phyloP scores from a whole-genome alignment of 306 rosid genomes.

The Trifolium subterraneum region DNA sequence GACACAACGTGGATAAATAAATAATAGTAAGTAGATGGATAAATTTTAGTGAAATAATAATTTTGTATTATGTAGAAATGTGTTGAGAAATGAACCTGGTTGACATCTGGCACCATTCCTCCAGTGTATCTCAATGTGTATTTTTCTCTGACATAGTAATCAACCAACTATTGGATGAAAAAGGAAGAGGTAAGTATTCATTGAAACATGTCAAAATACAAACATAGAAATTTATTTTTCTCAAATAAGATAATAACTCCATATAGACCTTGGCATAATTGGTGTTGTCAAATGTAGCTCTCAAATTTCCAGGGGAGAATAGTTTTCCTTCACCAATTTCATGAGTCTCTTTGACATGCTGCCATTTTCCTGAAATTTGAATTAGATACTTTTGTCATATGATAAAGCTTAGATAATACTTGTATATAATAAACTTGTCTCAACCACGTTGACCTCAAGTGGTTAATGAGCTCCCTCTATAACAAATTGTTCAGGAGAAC shows the following conservation, averaged over 20 bases:
- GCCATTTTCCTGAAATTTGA: constrained; percentile 85
- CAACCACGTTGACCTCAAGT: too few relatives aligned
- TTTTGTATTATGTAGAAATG: constrained; percentile 20
- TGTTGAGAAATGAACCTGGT: constrained; percentile 70
- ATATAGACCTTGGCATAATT: constrained; percentile 74
- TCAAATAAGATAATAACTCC: constrained; percentile 9
- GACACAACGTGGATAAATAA: not conserved
- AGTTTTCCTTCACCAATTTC: constrained; percentile 94
- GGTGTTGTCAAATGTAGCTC: constrained; percentile 94
- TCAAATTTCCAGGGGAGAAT: constrained; percentile 97
- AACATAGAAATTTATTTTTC: constrained; percentile 8
- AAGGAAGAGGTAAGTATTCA: constrained; percentile 40
- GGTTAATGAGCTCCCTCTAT: too few relatives aligned
- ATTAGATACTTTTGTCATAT: constrained; percentile 29
- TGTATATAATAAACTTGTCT: not conserved
- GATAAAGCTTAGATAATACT: constrained; percentile 11
- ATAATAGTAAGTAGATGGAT: too few relatives aligned
- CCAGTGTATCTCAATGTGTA: constrained; percentile 98
- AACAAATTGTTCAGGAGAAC: too few relatives aligned
- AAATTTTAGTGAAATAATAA: not conserved
- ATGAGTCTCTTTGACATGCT: constrained; percentile 94
- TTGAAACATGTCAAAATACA: constrained; percentile 10
- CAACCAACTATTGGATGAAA: constrained; percentile 66
- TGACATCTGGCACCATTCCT: constrained; percentile 99
- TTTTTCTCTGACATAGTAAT: constrained; percentile 81